Evolutionary conservation across 352 stramenopile species (phyloP).

Genomic region (Pythium phragmitis): DNA sequence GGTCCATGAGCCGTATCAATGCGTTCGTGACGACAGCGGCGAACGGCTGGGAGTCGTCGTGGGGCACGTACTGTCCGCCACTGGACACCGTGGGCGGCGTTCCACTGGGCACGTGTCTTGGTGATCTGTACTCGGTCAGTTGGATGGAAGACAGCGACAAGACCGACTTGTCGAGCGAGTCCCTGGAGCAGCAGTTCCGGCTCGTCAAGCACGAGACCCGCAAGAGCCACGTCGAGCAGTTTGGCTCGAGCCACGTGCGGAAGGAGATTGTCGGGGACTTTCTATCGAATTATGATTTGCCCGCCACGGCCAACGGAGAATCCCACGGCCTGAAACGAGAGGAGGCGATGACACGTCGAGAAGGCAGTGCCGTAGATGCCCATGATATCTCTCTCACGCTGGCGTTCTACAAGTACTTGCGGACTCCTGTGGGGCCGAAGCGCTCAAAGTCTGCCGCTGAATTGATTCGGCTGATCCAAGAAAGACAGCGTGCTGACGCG

Average conservation of each 20-base stretch:
- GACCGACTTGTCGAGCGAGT: conserved; percentile 78
- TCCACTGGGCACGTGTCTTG: conserved; percentile 76
- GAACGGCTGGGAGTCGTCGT: conserved; percentile 87
- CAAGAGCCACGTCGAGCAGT: conserved; percentile 83
- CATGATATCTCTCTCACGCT: conserved; percentile 71
- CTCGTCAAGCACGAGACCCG: conserved; percentile 69
- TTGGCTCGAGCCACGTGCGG: conserved; percentile 49
- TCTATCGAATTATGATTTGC: conserved; percentile 73
- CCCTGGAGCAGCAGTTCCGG: conserved; percentile 73
- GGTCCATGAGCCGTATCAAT: conserved; percentile 74
- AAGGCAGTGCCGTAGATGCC: conserved; percentile 38
- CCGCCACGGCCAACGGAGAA: neutral
- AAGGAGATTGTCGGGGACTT: conserved; percentile 87
- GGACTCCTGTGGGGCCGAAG: conserved; percentile 32
- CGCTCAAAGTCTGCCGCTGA: conserved; percentile 32
- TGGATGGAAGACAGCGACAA: conserved; percentile 92
- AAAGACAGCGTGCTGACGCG: conserved; percentile 46
- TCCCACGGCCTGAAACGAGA: neutral
- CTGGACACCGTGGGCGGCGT: conserved; percentile 71
- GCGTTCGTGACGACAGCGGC: conserved; percentile 89
- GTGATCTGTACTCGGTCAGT: conserved; percentile 91
- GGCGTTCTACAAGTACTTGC: conserved; percentile 77
- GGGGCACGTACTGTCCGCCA: conserved; percentile 87
- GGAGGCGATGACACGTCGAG: neutral
- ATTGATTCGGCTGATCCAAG: conserved; percentile 38